Evolutionary conservation across 108 stramenopile genomes (phyloP), one percentile per base, ranked within the genome.

Genomic region (Cyclotella kingstonii): DNA sequence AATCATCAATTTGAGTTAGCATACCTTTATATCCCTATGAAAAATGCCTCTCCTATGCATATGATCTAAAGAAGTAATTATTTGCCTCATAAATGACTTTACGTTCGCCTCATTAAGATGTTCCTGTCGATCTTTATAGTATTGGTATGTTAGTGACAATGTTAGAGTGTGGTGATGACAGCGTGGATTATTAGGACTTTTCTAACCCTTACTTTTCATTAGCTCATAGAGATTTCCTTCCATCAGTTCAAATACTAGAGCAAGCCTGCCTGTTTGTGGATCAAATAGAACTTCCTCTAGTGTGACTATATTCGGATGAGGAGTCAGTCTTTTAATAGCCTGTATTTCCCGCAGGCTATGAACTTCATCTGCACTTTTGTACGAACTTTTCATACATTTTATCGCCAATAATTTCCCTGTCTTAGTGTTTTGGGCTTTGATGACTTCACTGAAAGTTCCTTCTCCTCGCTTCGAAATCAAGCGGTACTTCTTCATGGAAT

Each of bases 201-300:
- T n/a, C n/a, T n/a, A n/a, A n/a, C n/a, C 85, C 61, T 49, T 84
- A 68, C 88, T 89, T 31, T 90, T 79, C 44, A 93, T 95, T 22
- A 95, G 61, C 69, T 95, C 92, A 60, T 93, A 93, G 0, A 94
- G 57, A 40, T 95, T 95, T n/a, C 84, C 87, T 45, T 90, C 90
- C 81, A 95, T 81, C 36, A 95, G 70, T 60, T 95, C 92, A 53
- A 95, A 95, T 0, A 93, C 91, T 5, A 95, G 62, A 12, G 94
- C 94, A 8, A 93, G 82, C 7, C 94, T 61, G 27, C 94, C 94
- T 18, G 86, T 87, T 10, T 86, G 86, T 46, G 87, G 83, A 63
- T 95, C 91, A 28, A 84, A 93, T 17, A 95, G 54, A 4, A 93
- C 91, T 55, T 95, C 92, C 48, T 92, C 84, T 18, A 93, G 72